Evolutionary conservation across 306 rosid species (phyloP).

Genomic region (Prinsepia uniflora): DNA sequence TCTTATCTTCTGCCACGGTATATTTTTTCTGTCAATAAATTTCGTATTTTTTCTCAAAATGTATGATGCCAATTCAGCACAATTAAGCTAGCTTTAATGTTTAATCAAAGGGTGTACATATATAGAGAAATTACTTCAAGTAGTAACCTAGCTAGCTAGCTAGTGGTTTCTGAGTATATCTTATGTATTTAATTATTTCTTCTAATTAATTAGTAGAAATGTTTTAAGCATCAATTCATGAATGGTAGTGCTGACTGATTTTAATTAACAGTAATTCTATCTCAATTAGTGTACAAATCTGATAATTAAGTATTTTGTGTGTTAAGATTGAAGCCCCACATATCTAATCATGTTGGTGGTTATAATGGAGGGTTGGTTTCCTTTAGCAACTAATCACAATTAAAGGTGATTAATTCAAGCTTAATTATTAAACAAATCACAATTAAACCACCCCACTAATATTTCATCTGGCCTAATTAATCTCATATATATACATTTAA

Average conservation of each 20-base stretch:
- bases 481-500: no score
- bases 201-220: background rate
- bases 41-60: no score
- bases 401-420: constrained; percentile 35
- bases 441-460: constrained; percentile 33
- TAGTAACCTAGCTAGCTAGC: background rate
- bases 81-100: background rate
- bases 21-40: no score
- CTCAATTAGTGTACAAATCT: constrained; percentile 5
- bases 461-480: no score
- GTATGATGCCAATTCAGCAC: no score
- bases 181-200: background rate
- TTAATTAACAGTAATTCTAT: background rate
- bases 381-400: constrained; percentile 32
- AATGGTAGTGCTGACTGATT: background rate
- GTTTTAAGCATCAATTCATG: constrained; percentile 4
- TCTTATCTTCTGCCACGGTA: no score
- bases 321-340: constrained; percentile 55
- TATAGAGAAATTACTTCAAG: background rate
- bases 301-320: constrained; percentile 30
- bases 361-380: constrained; percentile 45
- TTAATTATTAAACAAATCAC: no score
- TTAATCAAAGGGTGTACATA: background rate
- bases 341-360: constrained; percentile 90
- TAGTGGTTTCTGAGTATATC: background rate